phyloP scores from a whole-genome alignment of 2,329 filamentous ascomycete species.

The Cercospora brassicicola region DNA sequence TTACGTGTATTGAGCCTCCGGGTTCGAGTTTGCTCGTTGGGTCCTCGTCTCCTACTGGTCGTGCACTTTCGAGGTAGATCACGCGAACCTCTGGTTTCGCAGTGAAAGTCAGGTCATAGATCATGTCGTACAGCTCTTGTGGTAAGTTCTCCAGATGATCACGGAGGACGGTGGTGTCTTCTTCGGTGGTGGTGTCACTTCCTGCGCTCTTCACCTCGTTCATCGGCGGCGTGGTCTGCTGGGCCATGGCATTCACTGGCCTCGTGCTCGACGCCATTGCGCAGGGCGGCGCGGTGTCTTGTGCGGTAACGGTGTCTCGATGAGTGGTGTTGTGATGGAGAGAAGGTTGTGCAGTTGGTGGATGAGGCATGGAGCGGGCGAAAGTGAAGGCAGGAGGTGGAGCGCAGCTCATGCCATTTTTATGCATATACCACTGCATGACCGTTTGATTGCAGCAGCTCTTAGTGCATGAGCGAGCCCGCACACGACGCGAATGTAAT shows the following conservation, averaged over 20 bases:
- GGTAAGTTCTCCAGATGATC: neutral
- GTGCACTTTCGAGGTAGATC: fast-evolving
- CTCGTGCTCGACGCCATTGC: neutral
- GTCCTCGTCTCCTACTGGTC: neutral
- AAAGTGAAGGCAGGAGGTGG: neutral
- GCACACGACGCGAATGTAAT: neutral
- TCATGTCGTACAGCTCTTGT: neutral
- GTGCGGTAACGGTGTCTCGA: neutral
- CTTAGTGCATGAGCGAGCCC: neutral
- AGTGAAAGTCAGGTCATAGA: neutral
- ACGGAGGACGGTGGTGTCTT: neutral
- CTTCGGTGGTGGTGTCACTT: neutral
- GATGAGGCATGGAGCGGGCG: too few species aligned
- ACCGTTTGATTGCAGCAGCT: neutral
- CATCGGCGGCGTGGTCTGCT: neutral
- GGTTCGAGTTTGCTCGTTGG: neutral
- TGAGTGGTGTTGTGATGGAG: neutral
- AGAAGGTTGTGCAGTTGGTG: neutral
- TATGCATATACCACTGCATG: neutral
- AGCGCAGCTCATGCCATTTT: neutral
- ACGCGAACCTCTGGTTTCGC: neutral
- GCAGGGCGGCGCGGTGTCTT: neutral
- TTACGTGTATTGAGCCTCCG: neutral
- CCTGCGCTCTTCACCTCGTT: neutral
- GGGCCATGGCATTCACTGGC: neutral